A percentile compares a stretch with the other conserved stretches of the same genome.
Conservation (phyloP, 108 stramenopile genomes). For the Conticribra guillardii region DNA sequence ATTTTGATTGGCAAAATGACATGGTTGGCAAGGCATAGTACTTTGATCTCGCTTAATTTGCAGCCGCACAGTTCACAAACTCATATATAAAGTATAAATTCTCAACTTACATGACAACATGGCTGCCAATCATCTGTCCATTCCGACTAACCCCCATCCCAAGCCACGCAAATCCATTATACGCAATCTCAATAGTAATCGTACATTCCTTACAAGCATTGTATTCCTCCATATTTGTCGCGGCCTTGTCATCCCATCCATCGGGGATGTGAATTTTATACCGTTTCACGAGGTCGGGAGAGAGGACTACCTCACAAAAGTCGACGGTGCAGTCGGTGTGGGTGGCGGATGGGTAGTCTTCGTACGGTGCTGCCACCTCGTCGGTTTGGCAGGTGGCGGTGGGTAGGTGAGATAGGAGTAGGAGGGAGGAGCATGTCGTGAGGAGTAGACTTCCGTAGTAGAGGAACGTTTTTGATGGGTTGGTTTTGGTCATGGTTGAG, state of each 20-base stretch:
- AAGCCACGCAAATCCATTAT: slow-evolving; percentile 39
- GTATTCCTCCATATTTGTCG: not conserved
- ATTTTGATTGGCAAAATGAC: not conserved
- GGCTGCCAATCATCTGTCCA: slow-evolving; percentile 36
- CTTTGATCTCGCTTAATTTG: too few relatives aligned
- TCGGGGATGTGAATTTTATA: slow-evolving; percentile 35
- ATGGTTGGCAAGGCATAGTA: too few relatives aligned
- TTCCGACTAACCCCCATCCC: slow-evolving; percentile 29
- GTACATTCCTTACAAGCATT: slow-evolving; percentile 23
- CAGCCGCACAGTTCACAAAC: too few relatives aligned
- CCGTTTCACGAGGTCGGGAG: slow-evolving; percentile 20
- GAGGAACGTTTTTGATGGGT: not conserved
- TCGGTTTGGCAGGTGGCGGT: not conserved
- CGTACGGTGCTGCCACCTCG: too few relatives aligned
- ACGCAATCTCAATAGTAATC: slow-evolving; percentile 31
- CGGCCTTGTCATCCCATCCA: slow-evolving; percentile 1
- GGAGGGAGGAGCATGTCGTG: not conserved
- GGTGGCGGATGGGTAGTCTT: not conserved
- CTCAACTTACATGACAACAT: slow-evolving; percentile 31
- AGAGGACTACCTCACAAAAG: slow-evolving; percentile 21
- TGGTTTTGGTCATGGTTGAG: not conserved
- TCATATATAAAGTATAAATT: too few relatives aligned
- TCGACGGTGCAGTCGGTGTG: slow-evolving; percentile 14
- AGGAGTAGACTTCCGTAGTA: not conserved
- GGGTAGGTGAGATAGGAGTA: not conserved